Evolutionary conservation across 805 yeast genomes (phyloP), one percentile per base, ranked within the genome.

Genomic region (Sporopachydermia lactativora): DNA sequence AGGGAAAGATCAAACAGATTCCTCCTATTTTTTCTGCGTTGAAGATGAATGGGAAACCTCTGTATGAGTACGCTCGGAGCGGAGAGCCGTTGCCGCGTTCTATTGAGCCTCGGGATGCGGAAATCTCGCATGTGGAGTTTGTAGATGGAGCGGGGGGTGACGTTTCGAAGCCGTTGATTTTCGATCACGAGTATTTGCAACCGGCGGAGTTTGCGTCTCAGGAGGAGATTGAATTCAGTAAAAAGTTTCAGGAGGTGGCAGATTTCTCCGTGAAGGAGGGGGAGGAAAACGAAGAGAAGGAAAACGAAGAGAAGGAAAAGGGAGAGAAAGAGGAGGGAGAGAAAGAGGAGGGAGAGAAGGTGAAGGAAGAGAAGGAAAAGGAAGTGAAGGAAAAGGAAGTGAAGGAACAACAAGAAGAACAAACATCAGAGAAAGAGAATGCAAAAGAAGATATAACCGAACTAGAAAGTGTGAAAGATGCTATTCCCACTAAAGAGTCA

Each of bases 21-120:
- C 98, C 99, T 8, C 98, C 99, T 0, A 79, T 92, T 11, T 92
- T 75, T 58, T 83, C 96, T 14, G 98, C 98, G 0, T 64, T 94
- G 43, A 89, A 89, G 54, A 81, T 94, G 77, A 78, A 85, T 53
- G 99, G 99, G 14, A 85, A 78, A 60, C 94, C 95, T 3, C 62
- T 94, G 38, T 86, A 94, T 55, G 95, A 89, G 51, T 92, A 92
- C 56, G 98, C 98, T 1, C 69, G 98, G 47, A 73, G 81, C 46
- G 94, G 94, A 0, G 63, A 71, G 17, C 89, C 95, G 0, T 66
- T 92, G 15, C 98, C 98, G 0, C 70, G 73, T 39, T 71, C 79
- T n/a, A 84, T 94, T 40, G 76, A 81, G 51, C 71, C 82, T 1
- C 69, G 98, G 48, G 73, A 74, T 18, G 85, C 85, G 11, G 67